Base-by-base conservation (phyloP, 139 green algal genomes). In the Raphidocelis subcapitata region DNA sequence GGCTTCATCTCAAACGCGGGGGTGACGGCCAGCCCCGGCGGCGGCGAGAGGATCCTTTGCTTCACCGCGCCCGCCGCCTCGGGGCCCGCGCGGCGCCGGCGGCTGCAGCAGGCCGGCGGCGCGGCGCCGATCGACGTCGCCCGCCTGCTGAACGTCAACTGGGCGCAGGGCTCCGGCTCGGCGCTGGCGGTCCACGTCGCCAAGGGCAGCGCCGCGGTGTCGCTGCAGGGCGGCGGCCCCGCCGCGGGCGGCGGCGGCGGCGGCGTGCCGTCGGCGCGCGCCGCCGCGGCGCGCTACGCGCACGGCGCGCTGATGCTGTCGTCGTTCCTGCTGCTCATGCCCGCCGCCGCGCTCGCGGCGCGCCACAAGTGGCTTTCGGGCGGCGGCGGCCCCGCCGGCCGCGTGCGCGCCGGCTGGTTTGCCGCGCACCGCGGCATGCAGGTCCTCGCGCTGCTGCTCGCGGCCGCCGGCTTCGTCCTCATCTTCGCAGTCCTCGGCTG, bases 281-380 rank as follows among this genome's bases (percentile, higher is more conserved):
- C 16, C 3, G 54, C 65, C 37, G 65, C 65, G 15, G 24, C n/a
- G 20, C 37, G 36, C 5, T 61, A 61, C 60, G 65, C 65, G 24
- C 65, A 72, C 31, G 65, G 65, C 12, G 65, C 10, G 33, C 37
- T 72, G 24, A 72, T 72, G 65, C 8, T 24, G 44, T 36, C 46
- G 21, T 36, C 44, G 35, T 72, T 60, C 26, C 28, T 60, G 37
- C 41, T 72, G 65, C 28, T 72, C 35, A 61, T 72, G 65, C 65
- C 65, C 18, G 37, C 26, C 35, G 65, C 46, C 23, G 65, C 28
- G 23, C 8, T 59, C 37, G 20, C 26, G 15, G 65, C 65, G 5
- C 37, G 65, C 16, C 65, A 72, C 65, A 72, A 72, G 46, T 72
- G 65, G 65, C n/a, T 72, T 15, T 72, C 54, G 37, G 65, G 44